Conservation (phyloP, 371 early-diverging fungal species). For the Mucor lusitanicus region DNA sequence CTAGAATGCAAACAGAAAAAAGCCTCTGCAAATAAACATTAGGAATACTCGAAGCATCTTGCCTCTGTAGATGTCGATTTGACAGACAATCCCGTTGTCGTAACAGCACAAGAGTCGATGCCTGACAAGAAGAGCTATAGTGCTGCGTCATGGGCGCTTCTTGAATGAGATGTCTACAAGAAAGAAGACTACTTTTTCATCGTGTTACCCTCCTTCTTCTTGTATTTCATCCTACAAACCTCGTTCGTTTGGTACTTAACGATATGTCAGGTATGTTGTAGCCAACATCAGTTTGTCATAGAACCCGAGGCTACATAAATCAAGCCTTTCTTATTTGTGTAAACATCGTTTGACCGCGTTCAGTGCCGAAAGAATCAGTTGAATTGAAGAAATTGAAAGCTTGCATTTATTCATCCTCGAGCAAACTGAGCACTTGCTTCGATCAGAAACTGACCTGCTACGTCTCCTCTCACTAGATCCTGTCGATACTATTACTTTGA, state of each 20-base stretch:
- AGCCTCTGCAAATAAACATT: too few species aligned
- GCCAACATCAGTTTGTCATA: not conserved
- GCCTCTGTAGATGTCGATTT: too few species aligned
- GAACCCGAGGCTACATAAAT: not conserved
- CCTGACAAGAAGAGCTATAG: not conserved
- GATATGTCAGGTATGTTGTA: not conserved
- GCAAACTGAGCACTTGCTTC: not conserved
- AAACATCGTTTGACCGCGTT: not conserved
- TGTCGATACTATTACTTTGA: slow-evolving; percentile 32
- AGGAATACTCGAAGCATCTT: too few species aligned
- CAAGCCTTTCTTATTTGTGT: not conserved
- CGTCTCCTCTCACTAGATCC: slow-evolving; percentile 11
- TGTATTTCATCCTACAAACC: not conserved
- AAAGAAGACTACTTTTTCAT: not conserved
- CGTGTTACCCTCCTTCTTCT: not conserved
- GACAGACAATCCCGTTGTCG: not conserved
- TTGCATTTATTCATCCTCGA: not conserved
- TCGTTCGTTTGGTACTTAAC: not conserved
- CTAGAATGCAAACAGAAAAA: too few species aligned
- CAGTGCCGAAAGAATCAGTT: not conserved
- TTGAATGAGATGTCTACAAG: not conserved
- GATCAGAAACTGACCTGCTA: not conserved
- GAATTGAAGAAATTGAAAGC: not conserved
- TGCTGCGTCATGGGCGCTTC: not conserved
- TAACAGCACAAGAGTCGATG: not conserved